phyloP scores from a whole-genome alignment of 2,329 filamentous ascomycete genomes.

The Beauveria rudraprayagi region DNA sequence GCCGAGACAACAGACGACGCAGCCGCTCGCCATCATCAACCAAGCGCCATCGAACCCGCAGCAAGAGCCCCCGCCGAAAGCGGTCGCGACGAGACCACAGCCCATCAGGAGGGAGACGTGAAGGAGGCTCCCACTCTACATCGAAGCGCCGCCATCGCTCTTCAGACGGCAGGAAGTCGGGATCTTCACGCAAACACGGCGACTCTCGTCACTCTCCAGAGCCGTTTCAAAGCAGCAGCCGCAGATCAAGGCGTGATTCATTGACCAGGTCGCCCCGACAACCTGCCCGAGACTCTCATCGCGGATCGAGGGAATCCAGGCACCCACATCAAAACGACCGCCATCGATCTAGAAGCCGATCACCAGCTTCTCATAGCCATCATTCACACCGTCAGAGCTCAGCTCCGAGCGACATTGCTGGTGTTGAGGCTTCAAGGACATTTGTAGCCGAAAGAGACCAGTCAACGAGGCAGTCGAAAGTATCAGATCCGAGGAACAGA shows the following conservation, averaged over 20 bases:
- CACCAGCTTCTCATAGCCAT: conserved; percentile 16
- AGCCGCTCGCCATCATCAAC: conserved; percentile 29
- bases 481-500: conserved; percentile 25
- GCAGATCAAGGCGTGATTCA: conserved; percentile 17
- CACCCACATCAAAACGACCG: conserved; percentile 15
- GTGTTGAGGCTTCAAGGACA: conserved; percentile 27
- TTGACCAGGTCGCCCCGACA: conserved; percentile 20
- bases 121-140: conserved; percentile 30
- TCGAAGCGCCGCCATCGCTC: conserved; percentile 25
- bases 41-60: conserved; percentile 36
- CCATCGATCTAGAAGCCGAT: conserved; percentile 20
- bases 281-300: conserved; percentile 20
- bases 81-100: conserved; percentile 29
- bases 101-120: conserved; percentile 32
- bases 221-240: conserved; percentile 15
- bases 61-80: conserved; percentile 34
- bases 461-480: conserved; percentile 23
- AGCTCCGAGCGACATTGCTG: conserved; percentile 21
- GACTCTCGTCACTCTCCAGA: conserved; percentile 23
- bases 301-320: conserved; percentile 19
- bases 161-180: conserved; percentile 23
- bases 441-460: conserved; percentile 28
- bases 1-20: conserved; percentile 23
- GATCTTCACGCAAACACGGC: conserved; percentile 23
- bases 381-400: conserved; percentile 10